These are phyloP conservation scores for Annona squamosa DNA, from an alignment of 164 flowering plant species.

Conservation along the genomic window DNA sequence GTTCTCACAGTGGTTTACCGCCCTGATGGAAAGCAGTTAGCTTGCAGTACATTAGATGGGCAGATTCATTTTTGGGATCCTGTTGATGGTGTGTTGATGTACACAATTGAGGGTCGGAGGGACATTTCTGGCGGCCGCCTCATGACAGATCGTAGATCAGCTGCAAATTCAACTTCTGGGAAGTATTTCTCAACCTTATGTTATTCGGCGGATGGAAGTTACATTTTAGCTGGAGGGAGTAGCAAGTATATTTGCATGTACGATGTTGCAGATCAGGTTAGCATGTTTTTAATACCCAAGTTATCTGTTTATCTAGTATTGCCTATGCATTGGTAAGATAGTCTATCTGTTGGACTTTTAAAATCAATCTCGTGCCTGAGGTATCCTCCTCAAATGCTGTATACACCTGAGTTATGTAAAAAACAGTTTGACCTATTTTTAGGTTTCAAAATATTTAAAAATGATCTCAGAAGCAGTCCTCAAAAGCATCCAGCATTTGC, in stretches of 20 bases:
- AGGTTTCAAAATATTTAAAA: background rate
- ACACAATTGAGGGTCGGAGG: slow-evolving; percentile 87
- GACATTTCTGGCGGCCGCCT: slow-evolving; percentile 97
- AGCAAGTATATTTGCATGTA: slow-evolving; percentile 97
- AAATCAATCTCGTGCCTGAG: background rate
- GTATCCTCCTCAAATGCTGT: background rate
- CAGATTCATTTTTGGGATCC: slow-evolving; percentile 97
- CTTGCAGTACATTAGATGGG: slow-evolving; percentile 91
- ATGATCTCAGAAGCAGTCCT: background rate
- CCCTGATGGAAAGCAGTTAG: slow-evolving; percentile 95
- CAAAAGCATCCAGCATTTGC: too few species aligned
- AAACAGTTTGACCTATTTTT: background rate
- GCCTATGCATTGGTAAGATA: background rate
- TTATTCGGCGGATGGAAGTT: slow-evolving; percentile 96
- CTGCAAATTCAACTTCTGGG: slow-evolving; percentile 85
- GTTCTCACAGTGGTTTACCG: slow-evolving; percentile 91
- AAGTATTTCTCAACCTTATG: slow-evolving; percentile 88
- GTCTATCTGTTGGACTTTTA: too few species aligned
- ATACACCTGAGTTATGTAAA: too few species aligned
- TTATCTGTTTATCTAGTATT: background rate
- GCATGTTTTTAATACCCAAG: background rate
- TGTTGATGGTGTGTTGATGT: slow-evolving; percentile 71
- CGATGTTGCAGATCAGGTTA: slow-evolving; percentile 95
- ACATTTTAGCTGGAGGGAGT: slow-evolving; percentile 90
- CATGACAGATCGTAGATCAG: slow-evolving; percentile 93